Evolutionary conservation across 768 basidiomycete species (phyloP).

Genomic region (Punctularia strigosozonata): DNA sequence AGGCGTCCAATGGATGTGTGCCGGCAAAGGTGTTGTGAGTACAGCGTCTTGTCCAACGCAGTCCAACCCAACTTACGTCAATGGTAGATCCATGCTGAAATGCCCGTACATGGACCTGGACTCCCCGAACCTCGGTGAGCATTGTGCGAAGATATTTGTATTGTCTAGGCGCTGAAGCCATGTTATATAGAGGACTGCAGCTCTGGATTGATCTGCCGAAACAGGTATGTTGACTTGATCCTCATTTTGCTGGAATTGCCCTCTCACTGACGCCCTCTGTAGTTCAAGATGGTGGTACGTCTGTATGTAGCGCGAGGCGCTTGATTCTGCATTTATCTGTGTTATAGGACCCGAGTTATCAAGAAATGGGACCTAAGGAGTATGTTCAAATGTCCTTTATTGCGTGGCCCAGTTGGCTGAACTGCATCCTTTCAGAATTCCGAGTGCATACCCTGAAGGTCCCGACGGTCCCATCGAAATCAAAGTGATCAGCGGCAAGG

Average conservation of each 20-base stretch:
- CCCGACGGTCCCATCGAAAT: constrained; percentile 55
- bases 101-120: constrained; percentile 70
- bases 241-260: neutral
- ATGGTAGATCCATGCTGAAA: constrained; percentile 82
- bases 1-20: constrained; percentile 94
- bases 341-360: constrained; percentile 63
- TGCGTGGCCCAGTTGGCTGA: neutral
- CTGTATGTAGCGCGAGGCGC: constrained; percentile 5
- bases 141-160: no score
- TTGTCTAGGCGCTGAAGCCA: no score
- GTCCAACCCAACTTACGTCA: no score
- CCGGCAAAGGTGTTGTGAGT: constrained; percentile 30
- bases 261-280: constrained; percentile 15
- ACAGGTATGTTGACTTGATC: constrained; percentile 34
- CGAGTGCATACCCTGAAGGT: constrained; percentile 62
- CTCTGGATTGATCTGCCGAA: constrained; percentile 81
- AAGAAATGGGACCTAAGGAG: constrained; percentile 62
- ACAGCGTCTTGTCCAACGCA: constrained; percentile 1
- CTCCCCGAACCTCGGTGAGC: constrained; percentile 62
- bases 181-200: constrained; percentile 78
- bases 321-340: constrained; percentile 3
- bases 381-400: constrained; percentile 17
- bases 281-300: constrained; percentile 68
- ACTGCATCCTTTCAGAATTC: constrained; percentile 34
- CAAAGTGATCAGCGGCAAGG: constrained; percentile 83